Evolutionary conservation across 768 basidiomycete genomes (phyloP).

Genomic region (Rhizopogon salebrosus): DNA sequence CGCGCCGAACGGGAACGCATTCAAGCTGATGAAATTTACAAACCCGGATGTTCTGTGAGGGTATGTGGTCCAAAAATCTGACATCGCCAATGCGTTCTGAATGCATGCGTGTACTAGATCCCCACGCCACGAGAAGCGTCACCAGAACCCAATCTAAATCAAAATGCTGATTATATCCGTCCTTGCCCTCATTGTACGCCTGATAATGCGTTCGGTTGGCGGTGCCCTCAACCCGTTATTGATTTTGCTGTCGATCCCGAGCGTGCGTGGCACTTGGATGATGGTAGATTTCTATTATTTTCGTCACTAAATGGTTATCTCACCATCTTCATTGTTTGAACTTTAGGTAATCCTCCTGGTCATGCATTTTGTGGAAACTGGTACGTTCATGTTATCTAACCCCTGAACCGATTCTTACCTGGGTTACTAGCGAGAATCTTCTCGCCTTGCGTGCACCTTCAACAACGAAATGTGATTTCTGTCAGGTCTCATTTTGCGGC

Average conservation of each 20-base stretch:
- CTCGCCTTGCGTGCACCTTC: slow-evolving; percentile 68
- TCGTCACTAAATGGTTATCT: not conserved
- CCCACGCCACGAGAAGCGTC: slow-evolving; percentile 72
- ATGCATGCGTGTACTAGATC: slow-evolving; percentile 39
- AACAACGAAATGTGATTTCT: slow-evolving; percentile 82
- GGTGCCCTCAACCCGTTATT: slow-evolving; percentile 73
- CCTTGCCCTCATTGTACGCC: slow-evolving; percentile 77
- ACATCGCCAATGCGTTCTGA: not conserved
- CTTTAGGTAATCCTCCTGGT: slow-evolving; percentile 51
- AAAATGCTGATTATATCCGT: slow-evolving; percentile 58
- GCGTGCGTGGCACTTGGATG: slow-evolving; percentile 71
- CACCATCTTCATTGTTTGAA: not conserved
- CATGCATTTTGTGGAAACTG: slow-evolving; percentile 82
- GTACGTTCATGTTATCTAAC: slow-evolving; percentile 32
- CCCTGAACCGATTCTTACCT: not conserved
- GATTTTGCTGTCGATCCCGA: slow-evolving; percentile 68
- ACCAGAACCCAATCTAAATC: slow-evolving; percentile 68
- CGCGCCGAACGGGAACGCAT: slow-evolving; percentile 66
- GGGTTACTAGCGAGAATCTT: slow-evolving; percentile 55
- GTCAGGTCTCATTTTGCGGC: slow-evolving; percentile 79
- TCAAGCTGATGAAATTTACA: slow-evolving; percentile 82
- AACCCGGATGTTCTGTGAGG: slow-evolving; percentile 52
- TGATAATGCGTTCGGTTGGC: slow-evolving; percentile 73
- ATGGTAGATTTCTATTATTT: slow-evolving; percentile 37
- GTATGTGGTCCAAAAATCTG: slow-evolving; percentile 34